Evolutionary conservation across 306 rosid species (phyloP).

Genomic region (Rubus idaeus): DNA sequence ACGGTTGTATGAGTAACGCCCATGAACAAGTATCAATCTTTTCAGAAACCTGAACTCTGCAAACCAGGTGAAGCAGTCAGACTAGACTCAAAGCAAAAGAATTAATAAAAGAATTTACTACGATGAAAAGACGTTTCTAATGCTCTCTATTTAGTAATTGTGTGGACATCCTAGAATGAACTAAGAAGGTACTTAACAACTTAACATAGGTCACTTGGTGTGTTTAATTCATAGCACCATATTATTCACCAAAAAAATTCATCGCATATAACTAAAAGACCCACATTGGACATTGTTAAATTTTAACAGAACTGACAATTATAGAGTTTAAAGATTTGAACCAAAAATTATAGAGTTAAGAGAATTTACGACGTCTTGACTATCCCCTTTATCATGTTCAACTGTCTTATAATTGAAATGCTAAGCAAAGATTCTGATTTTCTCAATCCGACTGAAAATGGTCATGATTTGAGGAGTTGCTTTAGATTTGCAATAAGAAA

Average conservation of each 20-base stretch:
- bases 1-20: constrained; percentile 97
- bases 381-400: neutral
- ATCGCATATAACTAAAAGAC: neutral
- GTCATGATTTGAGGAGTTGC: neutral
- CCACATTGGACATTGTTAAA: neutral
- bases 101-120: neutral
- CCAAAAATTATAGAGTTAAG: neutral
- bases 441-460: neutral
- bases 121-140: neutral
- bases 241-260: neutral
- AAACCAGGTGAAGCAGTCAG: constrained; percentile 35
- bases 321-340: neutral
- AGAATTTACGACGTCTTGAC: neutral
- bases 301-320: neutral
- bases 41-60: constrained; percentile 93
- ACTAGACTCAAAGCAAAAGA: neutral
- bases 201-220: neutral
- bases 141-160: neutral
- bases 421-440: neutral
- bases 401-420: neutral
- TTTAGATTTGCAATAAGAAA: neutral
- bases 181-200: neutral
- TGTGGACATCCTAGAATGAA: neutral
- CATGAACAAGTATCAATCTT: constrained; percentile 95
- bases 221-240: neutral